Evolutionary conservation across 352 stramenopile species (phyloP), one percentile per base, ranked within the genome.

Genomic region (Globisporangium sylvaticum): DNA sequence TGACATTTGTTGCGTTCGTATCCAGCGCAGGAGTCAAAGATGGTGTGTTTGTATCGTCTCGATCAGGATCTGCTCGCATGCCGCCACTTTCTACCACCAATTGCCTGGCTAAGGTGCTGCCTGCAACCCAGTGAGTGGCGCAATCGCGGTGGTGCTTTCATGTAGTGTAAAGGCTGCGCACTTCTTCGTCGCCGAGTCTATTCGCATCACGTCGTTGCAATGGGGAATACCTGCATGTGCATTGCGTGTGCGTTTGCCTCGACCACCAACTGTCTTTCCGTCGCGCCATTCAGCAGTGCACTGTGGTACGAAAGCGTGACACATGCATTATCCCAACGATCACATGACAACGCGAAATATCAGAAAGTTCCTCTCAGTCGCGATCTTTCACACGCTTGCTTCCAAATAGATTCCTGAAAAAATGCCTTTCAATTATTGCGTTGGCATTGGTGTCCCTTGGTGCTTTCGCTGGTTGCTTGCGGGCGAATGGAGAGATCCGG

Each of bases 341-440:
- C 9, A 15, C 24, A 67, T 62, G 62, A 57, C 22, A 54, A 37
- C 52, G 62, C 42, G 39, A 67, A 57, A 62, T 61, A 62, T 69
- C 64, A 69, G 57, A 64, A 69, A 59, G 34, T 62, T 64, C 15
- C 24, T 37, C 46, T 39, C n/a, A 31, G 62, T 67, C 62, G 53
- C 34, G 62, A 67, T 61, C 62, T 62, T 67, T 67, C 62, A 67
- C n/a, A 15, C 12, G 25, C 37, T 44, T 44, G 52, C 34, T 61
- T 67, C 32, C n/a, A 54, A 60, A 62, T 62, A 44, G 54, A 61
- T 61, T 39, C 32, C 22, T 32, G 8, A 37, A 42, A 39, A 22
- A 48, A 48, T 48, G 15, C 18, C 7, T 48, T 48, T 48, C 39
- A n/a, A 48, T 42, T 44, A 37, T 44, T 44, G 37, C 37, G 37